These are phyloP conservation scores for Parascedosporium putredinis DNA, from an alignment of 2,329 filamentous ascomycete genomes.

Conservation along the genomic window DNA sequence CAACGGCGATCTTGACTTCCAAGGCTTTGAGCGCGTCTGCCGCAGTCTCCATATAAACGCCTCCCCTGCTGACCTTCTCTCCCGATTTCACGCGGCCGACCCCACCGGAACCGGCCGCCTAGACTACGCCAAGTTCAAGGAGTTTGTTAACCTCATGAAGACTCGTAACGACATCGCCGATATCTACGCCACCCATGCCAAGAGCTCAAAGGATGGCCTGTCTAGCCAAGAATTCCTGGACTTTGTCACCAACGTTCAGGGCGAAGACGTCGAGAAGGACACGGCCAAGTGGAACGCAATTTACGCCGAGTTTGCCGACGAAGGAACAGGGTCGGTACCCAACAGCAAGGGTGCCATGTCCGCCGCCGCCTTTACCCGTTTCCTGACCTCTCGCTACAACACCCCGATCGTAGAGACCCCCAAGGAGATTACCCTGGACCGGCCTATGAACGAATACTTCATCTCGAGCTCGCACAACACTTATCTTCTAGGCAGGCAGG, in stretches of 20 bases:
- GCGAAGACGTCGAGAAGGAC: conserved; percentile 58
- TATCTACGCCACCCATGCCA: conserved; percentile 56
- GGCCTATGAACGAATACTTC: conserved; percentile 91
- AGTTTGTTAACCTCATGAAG: conserved; percentile 75
- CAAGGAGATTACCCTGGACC: conserved; percentile 57
- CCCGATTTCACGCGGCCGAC: conserved; percentile 66
- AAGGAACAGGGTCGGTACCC: not conserved
- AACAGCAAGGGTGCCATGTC: conserved; percentile 47
- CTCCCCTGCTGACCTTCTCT: conserved; percentile 60
- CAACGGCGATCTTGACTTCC: conserved; percentile 56
- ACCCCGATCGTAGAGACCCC: conserved; percentile 52
- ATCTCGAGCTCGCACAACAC: conserved; percentile 99
- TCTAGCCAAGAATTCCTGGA: conserved; percentile 61
- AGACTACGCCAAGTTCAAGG: conserved; percentile 70
- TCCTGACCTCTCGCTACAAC: conserved; percentile 66
- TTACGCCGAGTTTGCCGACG: conserved; percentile 55
- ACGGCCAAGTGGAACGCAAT: conserved; percentile 54
- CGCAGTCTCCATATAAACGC: conserved; percentile 88
- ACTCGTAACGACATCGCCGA: conserved; percentile 69
- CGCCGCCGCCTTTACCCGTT: conserved; percentile 67
- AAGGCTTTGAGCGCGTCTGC: conserved; percentile 73
- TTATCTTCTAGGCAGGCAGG: conserved; percentile 83
- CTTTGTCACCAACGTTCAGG: conserved; percentile 66
- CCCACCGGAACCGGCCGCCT: conserved; percentile 53
- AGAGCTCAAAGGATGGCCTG: conserved; percentile 52